Evolutionary conservation across 257 asterid species (phyloP).

Genomic region (Penstemon barbatus): DNA sequence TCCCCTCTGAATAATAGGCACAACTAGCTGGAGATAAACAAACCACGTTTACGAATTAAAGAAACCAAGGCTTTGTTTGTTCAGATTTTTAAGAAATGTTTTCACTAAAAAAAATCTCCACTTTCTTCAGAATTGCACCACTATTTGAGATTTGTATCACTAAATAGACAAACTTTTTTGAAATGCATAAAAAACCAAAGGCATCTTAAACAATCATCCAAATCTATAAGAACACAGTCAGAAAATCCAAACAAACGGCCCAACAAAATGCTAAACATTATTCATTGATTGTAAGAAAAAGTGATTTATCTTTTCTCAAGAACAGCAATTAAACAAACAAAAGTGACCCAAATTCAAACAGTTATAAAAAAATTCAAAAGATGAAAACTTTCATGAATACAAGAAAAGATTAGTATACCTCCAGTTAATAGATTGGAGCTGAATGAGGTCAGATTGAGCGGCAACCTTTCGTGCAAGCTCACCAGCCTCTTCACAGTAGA

Average conservation of each 20-base stretch:
- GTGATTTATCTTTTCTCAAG: background rate
- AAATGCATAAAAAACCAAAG: background rate
- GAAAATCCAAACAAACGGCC: too few relatives aligned
- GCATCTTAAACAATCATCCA: background rate
- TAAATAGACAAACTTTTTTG: background rate
- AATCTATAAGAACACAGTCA: too few relatives aligned
- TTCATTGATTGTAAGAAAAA: too few relatives aligned
- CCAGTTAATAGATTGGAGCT: slow-evolving; percentile 64
- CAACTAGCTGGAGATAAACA: background rate
- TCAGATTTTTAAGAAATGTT: too few relatives aligned
- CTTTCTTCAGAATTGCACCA: background rate
- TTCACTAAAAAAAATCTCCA: background rate
- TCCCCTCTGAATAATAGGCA: slow-evolving; percentile 1
- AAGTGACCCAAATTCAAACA: background rate
- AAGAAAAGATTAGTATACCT: slow-evolving; percentile 35
- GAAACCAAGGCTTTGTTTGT: background rate
- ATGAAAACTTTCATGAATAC: slow-evolving; percentile 4
- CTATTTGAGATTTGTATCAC: background rate
- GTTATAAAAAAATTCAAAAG: slow-evolving; percentile 6
- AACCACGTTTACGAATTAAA: slow-evolving; percentile 8
- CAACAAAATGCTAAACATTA: too few relatives aligned
- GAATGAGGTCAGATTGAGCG: slow-evolving; percentile 47
- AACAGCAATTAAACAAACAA: slow-evolving; percentile 1
- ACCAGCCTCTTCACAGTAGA: slow-evolving; percentile 57
- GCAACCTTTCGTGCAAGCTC: slow-evolving; percentile 58